Percentiles rank a stretch among this genome's conserved stretches.
phyloP scores from a whole-genome alignment of 768 basidiomycete species.

The Podaxis sp. region DNA sequence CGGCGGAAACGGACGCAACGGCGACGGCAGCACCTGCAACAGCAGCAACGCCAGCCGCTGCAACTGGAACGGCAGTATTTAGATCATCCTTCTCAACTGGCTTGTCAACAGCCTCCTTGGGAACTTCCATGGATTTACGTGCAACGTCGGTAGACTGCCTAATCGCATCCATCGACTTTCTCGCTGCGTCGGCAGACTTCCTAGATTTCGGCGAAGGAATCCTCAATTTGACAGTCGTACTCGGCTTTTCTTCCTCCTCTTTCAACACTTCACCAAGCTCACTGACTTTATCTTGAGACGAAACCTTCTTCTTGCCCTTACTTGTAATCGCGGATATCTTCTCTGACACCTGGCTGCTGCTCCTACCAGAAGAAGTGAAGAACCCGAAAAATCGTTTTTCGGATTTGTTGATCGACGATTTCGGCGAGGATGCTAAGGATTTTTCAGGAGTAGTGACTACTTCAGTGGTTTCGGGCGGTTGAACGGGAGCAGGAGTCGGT shows the following conservation, averaged over 20 bases:
- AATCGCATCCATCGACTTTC: constrained; percentile 17
- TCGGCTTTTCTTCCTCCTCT: constrained; percentile 37
- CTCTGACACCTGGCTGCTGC: constrained; percentile 26
- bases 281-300: constrained; percentile 36
- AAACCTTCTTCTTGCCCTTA: constrained; percentile 35
- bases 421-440: constrained; percentile 34
- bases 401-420: constrained; percentile 48
- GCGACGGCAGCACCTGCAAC: constrained; percentile 19
- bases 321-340: constrained; percentile 32
- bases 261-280: constrained; percentile 72
- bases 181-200: constrained; percentile 27
- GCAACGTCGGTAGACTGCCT: neutral
- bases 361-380: constrained; percentile 31
- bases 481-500: constrained; percentile 21
- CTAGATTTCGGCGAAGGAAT: constrained; percentile 30
- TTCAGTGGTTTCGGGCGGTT: neutral
- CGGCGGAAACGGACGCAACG: constrained; percentile 9
- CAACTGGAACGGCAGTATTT: constrained; percentile 18
- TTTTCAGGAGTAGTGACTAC: constrained; percentile 8
- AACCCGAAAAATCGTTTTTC: constrained; percentile 71
- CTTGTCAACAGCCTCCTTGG: constrained; percentile 2
- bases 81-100: constrained; percentile 10
- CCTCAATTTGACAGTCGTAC: constrained; percentile 23
- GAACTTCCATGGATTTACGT: constrained; percentile 15
- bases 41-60: constrained; percentile 12